Percentiles rank a stretch among this genome's conserved stretches.
Conservation (phyloP, 768 basidiomycete genomes). For the Kwoniella dendrophila region DNA sequence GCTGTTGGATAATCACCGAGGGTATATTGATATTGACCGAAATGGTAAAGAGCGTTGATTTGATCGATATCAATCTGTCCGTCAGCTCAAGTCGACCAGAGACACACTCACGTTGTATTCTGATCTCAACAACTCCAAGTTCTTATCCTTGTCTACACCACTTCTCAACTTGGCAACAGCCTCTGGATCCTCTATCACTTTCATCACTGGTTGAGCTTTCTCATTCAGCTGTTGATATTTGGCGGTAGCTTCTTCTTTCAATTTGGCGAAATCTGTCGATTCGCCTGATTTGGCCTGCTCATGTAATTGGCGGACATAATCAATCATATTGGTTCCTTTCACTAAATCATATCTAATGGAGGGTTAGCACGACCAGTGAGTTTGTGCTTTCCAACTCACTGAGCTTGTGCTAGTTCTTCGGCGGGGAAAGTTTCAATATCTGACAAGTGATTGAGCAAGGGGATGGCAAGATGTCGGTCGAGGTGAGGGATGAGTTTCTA, state of each 20-base stretch:
- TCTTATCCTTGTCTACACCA: constrained; percentile 91
- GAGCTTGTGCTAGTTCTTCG: constrained; percentile 79
- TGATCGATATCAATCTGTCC: constrained; percentile 86
- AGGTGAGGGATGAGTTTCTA: constrained; percentile 86
- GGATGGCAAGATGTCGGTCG: constrained; percentile 92
- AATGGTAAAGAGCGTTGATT: constrained; percentile 94
- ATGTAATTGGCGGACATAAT: constrained; percentile 82
- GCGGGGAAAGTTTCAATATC: constrained; percentile 67
- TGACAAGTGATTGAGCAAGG: constrained; percentile 82
- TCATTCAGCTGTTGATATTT: constrained; percentile 82
- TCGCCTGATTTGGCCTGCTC: constrained; percentile 64
- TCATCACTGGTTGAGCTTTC: constrained; percentile 87
- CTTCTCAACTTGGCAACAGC: constrained; percentile 84
- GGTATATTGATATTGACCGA: constrained; percentile 98
- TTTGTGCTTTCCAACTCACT: constrained; percentile 55
- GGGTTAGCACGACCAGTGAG: not conserved
- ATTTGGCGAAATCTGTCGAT: constrained; percentile 70
- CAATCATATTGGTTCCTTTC: constrained; percentile 97
- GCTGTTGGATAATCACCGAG: constrained; percentile 96
- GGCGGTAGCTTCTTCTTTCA: constrained; percentile 77
- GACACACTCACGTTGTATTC: constrained; percentile 72
- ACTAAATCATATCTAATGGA: constrained; percentile 76
- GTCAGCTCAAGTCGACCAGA: constrained; percentile 1
- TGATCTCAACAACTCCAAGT: constrained; percentile 88
- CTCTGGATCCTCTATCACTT: constrained; percentile 95